Evolutionary conservation across 2,329 filamentous ascomycete species (phyloP).

Genomic region (Trichoderma sp.): DNA sequence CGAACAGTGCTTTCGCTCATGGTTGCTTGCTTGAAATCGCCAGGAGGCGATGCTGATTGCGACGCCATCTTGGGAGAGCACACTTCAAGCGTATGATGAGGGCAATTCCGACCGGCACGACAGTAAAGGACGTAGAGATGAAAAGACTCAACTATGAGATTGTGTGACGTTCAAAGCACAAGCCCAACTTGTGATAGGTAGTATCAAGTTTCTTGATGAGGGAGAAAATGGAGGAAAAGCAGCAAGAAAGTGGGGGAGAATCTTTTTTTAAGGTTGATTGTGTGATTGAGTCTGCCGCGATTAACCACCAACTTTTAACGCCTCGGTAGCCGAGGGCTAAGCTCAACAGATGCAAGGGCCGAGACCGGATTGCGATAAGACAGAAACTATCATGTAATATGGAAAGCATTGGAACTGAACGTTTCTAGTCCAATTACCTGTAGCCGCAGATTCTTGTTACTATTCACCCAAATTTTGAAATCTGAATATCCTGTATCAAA

Average conservation of each 20-base stretch:
- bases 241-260: constrained; percentile 4
- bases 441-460: neutral
- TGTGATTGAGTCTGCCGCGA: constrained; percentile 1
- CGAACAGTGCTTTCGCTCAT: neutral
- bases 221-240: neutral
- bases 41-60: constrained; percentile 11
- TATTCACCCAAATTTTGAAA: neutral
- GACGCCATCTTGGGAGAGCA: neutral
- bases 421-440: neutral
- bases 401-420: neutral
- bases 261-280: neutral
- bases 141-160: neutral
- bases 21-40: constrained; percentile 11
- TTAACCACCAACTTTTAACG: constrained; percentile 6
- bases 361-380: constrained; percentile 8
- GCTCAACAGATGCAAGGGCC: neutral
- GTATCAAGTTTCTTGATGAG: neutral
- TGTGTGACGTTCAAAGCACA: neutral
- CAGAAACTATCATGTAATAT: neutral
- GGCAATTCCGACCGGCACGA: constrained; percentile 20
- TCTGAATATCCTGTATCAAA: neutral
- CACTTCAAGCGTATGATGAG: neutral
- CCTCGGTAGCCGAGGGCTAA: constrained; percentile 10
- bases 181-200: neutral
- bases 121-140: neutral